phyloP scores from a whole-genome alignment of 2,329 filamentous ascomycete genomes.

The Colletotrichum nymphaeae region DNA sequence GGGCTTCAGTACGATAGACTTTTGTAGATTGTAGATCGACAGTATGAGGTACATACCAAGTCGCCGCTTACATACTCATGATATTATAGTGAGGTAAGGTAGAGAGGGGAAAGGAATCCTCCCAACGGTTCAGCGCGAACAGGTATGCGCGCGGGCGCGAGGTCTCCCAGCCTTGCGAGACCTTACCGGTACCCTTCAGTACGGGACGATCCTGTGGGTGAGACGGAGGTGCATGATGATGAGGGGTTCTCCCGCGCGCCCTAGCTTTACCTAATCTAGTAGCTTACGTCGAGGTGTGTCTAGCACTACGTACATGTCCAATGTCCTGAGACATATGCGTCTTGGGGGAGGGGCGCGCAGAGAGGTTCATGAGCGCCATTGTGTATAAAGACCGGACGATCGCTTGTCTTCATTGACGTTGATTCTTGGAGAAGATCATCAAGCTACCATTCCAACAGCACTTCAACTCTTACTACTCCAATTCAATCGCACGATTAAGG shows the following conservation, averaged over 20 bases:
- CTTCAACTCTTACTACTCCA: neutral
- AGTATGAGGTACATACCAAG: neutral
- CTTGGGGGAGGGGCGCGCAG: neutral
- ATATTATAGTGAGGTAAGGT: neutral
- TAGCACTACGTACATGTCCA: neutral
- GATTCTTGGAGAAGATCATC: neutral
- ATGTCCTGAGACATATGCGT: neutral
- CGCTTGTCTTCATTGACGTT: neutral
- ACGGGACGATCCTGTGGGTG: neutral
- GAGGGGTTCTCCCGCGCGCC: neutral
- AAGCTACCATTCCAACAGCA: neutral
- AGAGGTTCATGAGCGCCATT: neutral
- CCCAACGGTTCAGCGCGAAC: too few species aligned
- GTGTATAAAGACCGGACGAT: constrained; percentile 1
- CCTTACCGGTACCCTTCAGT: too few species aligned
- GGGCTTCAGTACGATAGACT: neutral
- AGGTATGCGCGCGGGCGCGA: neutral
- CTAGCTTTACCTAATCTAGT: constrained; percentile 6
- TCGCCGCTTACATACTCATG: neutral
- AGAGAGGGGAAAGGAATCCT: too few species aligned
- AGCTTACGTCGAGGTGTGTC: constrained; percentile 15
- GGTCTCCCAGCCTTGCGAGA: neutral
- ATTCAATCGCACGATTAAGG: neutral
- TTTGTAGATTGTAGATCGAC: neutral
- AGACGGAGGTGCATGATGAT: neutral